A percentile compares a stretch with the other conserved stretches of the same genome.
These are phyloP conservation scores for Cladorrhinum sp. DNA, from an alignment of 2,329 filamentous ascomycete species.

Conservation along the genomic window DNA sequence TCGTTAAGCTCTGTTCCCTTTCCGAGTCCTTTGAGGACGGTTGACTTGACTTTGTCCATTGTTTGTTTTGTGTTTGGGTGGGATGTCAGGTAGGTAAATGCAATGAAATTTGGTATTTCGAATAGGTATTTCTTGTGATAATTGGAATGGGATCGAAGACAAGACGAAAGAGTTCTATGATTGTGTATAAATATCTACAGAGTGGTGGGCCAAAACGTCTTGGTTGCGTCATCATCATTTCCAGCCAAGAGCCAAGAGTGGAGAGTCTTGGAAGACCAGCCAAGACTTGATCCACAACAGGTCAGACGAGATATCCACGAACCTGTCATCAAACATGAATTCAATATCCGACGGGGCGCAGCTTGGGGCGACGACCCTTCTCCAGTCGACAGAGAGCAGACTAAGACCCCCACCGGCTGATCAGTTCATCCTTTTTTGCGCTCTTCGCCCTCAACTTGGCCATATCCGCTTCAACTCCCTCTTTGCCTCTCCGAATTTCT, in stretches of 20 bases:
- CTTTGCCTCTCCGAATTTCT: conserved; percentile 39
- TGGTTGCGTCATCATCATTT: not conserved
- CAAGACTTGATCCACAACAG: not conserved
- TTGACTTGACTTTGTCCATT: conserved; percentile 17
- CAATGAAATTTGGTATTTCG: too few relatives aligned
- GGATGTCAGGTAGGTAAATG: not conserved
- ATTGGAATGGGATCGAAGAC: too few relatives aligned
- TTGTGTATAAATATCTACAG: too few relatives aligned
- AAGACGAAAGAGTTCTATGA: too few relatives aligned
- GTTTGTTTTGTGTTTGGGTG: not conserved
- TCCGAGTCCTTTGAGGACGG: conserved; percentile 14
- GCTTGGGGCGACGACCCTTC: too few relatives aligned
- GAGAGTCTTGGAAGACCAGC: not conserved
- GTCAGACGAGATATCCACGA: too few relatives aligned
- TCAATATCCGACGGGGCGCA: not conserved
- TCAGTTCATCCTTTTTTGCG: conserved; percentile 48
- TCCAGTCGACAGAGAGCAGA: too few relatives aligned
- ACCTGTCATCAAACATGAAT: not conserved
- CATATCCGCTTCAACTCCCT: conserved; percentile 35
- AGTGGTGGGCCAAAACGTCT: not conserved
- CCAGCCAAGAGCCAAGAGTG: not conserved
- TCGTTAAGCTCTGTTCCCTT: conserved; percentile 11
- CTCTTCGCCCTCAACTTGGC: conserved; percentile 39
- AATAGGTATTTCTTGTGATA: too few relatives aligned
- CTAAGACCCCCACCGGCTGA: conserved; percentile 40